Conservation (phyloP, 164 flowering plant species). For the Vitis rotundifolia region DNA sequence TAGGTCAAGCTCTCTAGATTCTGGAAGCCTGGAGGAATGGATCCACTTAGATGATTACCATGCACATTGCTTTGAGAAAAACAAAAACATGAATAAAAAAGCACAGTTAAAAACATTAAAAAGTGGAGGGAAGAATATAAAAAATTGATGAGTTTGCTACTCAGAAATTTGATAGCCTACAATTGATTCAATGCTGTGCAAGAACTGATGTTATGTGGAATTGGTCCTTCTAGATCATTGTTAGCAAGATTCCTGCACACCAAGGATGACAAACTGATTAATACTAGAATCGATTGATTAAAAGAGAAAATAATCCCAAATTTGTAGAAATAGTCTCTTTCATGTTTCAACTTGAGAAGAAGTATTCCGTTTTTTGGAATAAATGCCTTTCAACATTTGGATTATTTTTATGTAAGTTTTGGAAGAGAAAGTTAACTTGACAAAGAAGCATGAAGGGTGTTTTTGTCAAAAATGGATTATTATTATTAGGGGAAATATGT, state of each 20-base stretch:
- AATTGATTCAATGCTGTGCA: slow-evolving; percentile 83
- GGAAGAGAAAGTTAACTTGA: no score
- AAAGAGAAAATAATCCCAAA: no score
- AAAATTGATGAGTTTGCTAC: not conserved
- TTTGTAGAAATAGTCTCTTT: no score
- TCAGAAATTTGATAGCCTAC: slow-evolving; percentile 35
- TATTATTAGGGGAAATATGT: no score
- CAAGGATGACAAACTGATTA: not conserved
- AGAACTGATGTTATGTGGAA: slow-evolving; percentile 48
- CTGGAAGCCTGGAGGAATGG: slow-evolving; percentile 69
- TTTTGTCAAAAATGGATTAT: no score
- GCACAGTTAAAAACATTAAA: not conserved
- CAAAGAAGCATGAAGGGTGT: not conserved
- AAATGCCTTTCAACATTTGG: no score
- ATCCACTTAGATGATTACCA: slow-evolving; percentile 77
- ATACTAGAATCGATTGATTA: not conserved
- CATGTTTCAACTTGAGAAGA: no score
- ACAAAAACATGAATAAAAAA: not conserved
- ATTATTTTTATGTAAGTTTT: no score
- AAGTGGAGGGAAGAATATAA: not conserved
- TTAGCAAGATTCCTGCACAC: slow-evolving; percentile 74
- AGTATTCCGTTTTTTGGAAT: no score
- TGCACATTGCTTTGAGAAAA: slow-evolving; percentile 65
- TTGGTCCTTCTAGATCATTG: slow-evolving; percentile 78
- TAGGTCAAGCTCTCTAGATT: slow-evolving; percentile 76